Evolutionary conservation across 2,329 filamentous ascomycete genomes (phyloP), one percentile per base, ranked within the genome.

Genomic region (Penicillium concentricum): DNA sequence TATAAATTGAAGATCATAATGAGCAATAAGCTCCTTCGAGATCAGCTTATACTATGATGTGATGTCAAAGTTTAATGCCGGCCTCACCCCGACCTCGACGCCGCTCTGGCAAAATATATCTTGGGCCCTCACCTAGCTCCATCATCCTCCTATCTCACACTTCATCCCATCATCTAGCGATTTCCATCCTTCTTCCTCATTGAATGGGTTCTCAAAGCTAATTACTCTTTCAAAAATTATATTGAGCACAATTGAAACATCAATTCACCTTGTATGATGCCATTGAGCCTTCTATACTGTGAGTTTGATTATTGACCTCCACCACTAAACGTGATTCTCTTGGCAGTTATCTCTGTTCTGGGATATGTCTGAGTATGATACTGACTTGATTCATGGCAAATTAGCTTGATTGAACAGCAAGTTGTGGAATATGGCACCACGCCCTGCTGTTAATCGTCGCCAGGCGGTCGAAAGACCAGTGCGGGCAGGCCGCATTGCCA

Each of bases 61-160:
- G 26, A 50, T 13, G 13, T 30, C 30, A 12, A 46, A 24, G 44
- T 26, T 30, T 42, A 30, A 10, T 50, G 18, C 47, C 47, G 6
- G 8, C 30, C 22, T 16, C 2, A 22, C 30, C 18, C 28, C 28
- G 49, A 51, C 26, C 49, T 51, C 18, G 28, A 42, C 18, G 39
- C 49, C 49, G 49, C 39, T 37, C 24, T 52, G 39, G 49, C 49
- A 52, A 52, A 45, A 52, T 52, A 45, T 45, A 50, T 50, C 9
- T 5, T 6, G 5, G 13, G 7, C 5, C 13, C 24, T 20, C 24
- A 1, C 12, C 16, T 16, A n/a, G 16, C 16, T 39, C 13, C 35
- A 13, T 22, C 13, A 8, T 32, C n/a, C 16, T 45, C 20, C 30
- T 22, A 20, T 4, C 39, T 18, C 22, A 2, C 16, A 9, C 5